Conservation (phyloP, 495 filamentous ascomycete genomes). For the Podospora pseudocomata region DNA sequence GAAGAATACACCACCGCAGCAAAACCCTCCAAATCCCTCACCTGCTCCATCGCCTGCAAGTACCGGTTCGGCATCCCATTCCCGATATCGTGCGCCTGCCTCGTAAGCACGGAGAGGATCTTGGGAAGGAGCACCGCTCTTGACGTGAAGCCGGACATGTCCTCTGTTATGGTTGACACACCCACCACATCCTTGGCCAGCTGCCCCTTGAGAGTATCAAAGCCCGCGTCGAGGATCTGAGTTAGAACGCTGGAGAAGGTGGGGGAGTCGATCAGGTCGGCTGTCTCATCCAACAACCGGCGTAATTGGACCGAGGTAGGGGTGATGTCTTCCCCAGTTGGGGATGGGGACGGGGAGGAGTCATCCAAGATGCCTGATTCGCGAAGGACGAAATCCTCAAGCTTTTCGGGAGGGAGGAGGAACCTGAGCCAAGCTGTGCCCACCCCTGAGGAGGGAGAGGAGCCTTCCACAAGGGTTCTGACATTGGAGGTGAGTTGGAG, state of each 20-base stretch:
- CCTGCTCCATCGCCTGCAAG: slow-evolving; percentile 74
- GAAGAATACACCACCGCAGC: slow-evolving; percentile 91
- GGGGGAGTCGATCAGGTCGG: slow-evolving; percentile 92
- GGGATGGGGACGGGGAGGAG: slow-evolving; percentile 16
- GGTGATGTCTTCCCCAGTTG: not conserved
- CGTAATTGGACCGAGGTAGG: not conserved
- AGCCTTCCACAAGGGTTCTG: slow-evolving; percentile 78
- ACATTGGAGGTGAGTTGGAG: slow-evolving; percentile 74
- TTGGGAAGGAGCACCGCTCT: slow-evolving; percentile 79
- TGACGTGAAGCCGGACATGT: slow-evolving; percentile 35
- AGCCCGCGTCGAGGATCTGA: slow-evolving; percentile 80
- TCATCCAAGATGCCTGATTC: slow-evolving; percentile 71
- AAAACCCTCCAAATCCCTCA: slow-evolving; percentile 86
- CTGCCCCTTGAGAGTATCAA: slow-evolving; percentile 72
- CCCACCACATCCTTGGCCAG: slow-evolving; percentile 61
- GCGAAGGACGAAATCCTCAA: slow-evolving; percentile 76
- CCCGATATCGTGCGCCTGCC: slow-evolving; percentile 86
- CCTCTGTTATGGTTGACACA: slow-evolving; percentile 18
- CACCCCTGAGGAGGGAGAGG: slow-evolving; percentile 61
- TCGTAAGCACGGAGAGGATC: slow-evolving; percentile 77
- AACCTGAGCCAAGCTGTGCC: slow-evolving; percentile 72
- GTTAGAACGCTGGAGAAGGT: slow-evolving; percentile 79
- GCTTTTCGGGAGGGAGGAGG: slow-evolving; percentile 71
- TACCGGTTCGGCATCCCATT: slow-evolving; percentile 86
- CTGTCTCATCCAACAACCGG: slow-evolving; percentile 84